phyloP scores from a whole-genome alignment of 352 stramenopile species.

The Phytophthora foliorum region DNA sequence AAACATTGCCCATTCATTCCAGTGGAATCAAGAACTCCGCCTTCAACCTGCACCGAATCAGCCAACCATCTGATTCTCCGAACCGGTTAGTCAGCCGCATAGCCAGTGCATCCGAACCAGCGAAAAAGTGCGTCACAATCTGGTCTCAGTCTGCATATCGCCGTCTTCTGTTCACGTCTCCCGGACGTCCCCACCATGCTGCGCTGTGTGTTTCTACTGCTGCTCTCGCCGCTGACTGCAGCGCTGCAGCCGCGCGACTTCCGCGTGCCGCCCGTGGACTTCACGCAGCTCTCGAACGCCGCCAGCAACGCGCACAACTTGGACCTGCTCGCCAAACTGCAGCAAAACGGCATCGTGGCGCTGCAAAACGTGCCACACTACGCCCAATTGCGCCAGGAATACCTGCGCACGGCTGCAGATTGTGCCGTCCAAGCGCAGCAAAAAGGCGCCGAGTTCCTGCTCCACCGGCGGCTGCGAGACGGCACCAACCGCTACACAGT shows the following conservation, averaged over 20 bases:
- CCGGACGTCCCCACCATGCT: conserved; percentile 34
- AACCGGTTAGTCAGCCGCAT: conserved; percentile 9
- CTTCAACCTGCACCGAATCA: conserved; percentile 32
- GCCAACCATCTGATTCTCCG: conserved; percentile 18
- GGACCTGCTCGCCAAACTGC: conserved; percentile 59
- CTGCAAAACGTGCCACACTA: conserved; percentile 81
- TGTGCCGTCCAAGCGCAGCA: conserved; percentile 64
- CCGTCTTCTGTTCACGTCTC: conserved; percentile 26
- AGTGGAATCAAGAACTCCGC: background rate
- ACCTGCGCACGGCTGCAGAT: conserved; percentile 61
- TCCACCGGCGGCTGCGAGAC: conserved; percentile 73
- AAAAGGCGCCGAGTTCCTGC: conserved; percentile 69
- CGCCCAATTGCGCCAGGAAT: conserved; percentile 54
- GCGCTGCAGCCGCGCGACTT: conserved; percentile 51
- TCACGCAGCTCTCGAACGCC: conserved; percentile 47
- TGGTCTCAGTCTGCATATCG: conserved; percentile 33
- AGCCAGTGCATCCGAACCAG: background rate
- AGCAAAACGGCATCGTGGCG: conserved; percentile 78
- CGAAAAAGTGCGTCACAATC: conserved; percentile 1
- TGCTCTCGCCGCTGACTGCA: conserved; percentile 21
- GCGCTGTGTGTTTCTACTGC: conserved; percentile 21
- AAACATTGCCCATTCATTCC: conserved; percentile 6
- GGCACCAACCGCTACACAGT: conserved; percentile 82
- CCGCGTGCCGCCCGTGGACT: conserved; percentile 69
- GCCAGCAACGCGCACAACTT: conserved; percentile 42